Evolutionary conservation across 2,329 filamentous ascomycete genomes (phyloP).

Genomic region (Cytospora piceae): DNA sequence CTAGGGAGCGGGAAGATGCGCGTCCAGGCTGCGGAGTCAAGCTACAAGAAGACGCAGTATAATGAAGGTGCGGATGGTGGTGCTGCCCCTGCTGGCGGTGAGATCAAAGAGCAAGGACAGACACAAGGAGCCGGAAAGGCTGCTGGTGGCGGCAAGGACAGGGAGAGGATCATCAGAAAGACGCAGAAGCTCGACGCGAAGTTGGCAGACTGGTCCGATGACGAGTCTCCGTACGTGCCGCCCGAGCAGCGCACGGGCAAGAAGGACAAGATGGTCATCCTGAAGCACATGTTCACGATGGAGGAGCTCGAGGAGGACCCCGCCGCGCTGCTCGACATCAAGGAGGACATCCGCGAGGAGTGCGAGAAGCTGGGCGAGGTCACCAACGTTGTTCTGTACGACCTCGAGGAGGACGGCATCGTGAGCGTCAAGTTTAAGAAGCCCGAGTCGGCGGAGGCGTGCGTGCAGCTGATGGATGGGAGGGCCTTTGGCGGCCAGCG

Average conservation of each 20-base stretch:
- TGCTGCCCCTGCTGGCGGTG: conserved; percentile 34
- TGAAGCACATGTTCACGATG: conserved; percentile 93
- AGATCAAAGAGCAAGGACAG: conserved; percentile 45
- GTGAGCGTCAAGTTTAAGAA: conserved; percentile 82
- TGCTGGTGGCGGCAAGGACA: conserved; percentile 61
- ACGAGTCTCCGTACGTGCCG: conserved; percentile 64
- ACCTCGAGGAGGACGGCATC: conserved; percentile 82
- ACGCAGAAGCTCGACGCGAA: conserved; percentile 90
- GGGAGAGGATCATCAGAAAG: conserved; percentile 88
- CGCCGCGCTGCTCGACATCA: conserved; percentile 83
- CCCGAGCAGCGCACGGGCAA: conserved; percentile 52
- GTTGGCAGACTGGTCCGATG: conserved; percentile 93
- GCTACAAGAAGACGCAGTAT: conserved; percentile 87
- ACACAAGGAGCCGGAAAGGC: conserved; percentile 26
- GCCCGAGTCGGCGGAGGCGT: conserved; percentile 70
- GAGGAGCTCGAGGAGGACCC: conserved; percentile 84
- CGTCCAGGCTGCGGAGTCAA: conserved; percentile 83
- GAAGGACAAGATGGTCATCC: conserved; percentile 81
- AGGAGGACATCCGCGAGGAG: conserved; percentile 90
- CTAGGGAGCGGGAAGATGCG: conserved; percentile 67
- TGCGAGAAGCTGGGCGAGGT: conserved; percentile 84
- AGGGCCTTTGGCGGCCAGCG: conserved; percentile 75
- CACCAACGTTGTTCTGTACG: conserved; percentile 89
- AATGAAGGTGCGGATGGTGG: conserved; percentile 44
- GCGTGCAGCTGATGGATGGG: conserved; percentile 76